Evolutionary conservation across 2,329 filamentous ascomycete genomes (phyloP).

Genomic region (Fusarium siculi): DNA sequence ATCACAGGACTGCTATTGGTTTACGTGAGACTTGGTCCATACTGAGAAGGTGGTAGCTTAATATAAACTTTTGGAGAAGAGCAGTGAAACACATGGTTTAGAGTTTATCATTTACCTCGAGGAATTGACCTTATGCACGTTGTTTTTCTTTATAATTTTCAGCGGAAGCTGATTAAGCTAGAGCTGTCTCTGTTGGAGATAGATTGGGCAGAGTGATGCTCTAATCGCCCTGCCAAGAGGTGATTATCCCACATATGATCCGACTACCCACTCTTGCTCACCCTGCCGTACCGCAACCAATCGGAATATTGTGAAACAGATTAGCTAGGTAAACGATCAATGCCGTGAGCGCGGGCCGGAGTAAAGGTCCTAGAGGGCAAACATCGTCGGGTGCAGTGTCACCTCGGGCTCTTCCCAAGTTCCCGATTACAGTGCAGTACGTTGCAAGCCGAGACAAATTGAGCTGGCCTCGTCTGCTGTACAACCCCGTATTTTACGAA

Average conservation of each 20-base stretch:
- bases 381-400: not conserved
- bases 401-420: not conserved
- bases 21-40: slow-evolving; percentile 7
- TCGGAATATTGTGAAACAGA: slow-evolving; percentile 25
- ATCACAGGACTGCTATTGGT: slow-evolving; percentile 17
- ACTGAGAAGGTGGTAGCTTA: slow-evolving; percentile 29
- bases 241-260: slow-evolving; percentile 24
- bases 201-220: not conserved
- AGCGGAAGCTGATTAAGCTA: not conserved
- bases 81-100: not conserved
- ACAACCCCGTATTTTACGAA: slow-evolving; percentile 14
- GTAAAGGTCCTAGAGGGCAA: not conserved
- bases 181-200: not conserved
- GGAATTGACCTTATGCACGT: not conserved
- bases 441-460: not conserved
- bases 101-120: not conserved
- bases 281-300: slow-evolving; percentile 8
- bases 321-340: slow-evolving; percentile 7
- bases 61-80: slow-evolving; percentile 10
- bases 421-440: not conserved
- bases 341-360: slow-evolving; percentile 20
- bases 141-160: not conserved
- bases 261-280: slow-evolving; percentile 20
- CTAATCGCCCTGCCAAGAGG: slow-evolving; percentile 12
- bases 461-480: slow-evolving; percentile 13